Evolutionary conservation across 352 stramenopile genomes (phyloP), one percentile per base, ranked within the genome.

Genomic region (Peronospora tabacina): DNA sequence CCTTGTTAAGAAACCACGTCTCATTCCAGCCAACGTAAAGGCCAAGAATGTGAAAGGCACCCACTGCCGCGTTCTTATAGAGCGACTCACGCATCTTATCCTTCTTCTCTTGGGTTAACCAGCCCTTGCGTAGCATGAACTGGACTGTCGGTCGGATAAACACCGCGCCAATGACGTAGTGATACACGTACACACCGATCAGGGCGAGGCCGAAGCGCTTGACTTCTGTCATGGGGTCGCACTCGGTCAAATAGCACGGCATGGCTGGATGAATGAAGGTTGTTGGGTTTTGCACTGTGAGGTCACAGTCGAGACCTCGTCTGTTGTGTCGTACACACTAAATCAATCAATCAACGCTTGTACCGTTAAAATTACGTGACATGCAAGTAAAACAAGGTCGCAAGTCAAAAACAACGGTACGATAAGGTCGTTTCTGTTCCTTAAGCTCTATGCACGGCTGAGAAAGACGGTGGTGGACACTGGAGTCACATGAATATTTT

Each of bases 61-160:
- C 70, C 11, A 90, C 79, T 3, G 76, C 72, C 8, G 68, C 76
- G 58, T 87, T 90, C 69, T 90, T 90, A 68, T 81, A 90, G 19
- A 87, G 57, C 34, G 75, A 87, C 68, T 90, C 79, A 61, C 79
- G 79, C 68, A 86, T 84, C 66, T 90, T 90, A 68, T 87, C 79
- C 51, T 59, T 48, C 63, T 87, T 87, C 44, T 86, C 75, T 44
- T 71, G 55, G 34, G 52, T 52, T 29, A 87, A 55, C 54, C 61
- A 70, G 39, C 61, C 40, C 38, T 65, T 58, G 48, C 50, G 51
- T 26, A 87, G 42, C 45, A 77, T 66, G 35, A 58, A 71, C 47
- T 63, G 57, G 40, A 70, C 72, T 13, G 70, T 34, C 4, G 79
- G 76, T 38, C 62, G 64, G 58, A 90, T 87, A 20, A 83, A 48